These are phyloP conservation scores for Nepenthes mirabilis DNA, from an alignment of 148 eudicot genomes.

Conservation along the genomic window DNA sequence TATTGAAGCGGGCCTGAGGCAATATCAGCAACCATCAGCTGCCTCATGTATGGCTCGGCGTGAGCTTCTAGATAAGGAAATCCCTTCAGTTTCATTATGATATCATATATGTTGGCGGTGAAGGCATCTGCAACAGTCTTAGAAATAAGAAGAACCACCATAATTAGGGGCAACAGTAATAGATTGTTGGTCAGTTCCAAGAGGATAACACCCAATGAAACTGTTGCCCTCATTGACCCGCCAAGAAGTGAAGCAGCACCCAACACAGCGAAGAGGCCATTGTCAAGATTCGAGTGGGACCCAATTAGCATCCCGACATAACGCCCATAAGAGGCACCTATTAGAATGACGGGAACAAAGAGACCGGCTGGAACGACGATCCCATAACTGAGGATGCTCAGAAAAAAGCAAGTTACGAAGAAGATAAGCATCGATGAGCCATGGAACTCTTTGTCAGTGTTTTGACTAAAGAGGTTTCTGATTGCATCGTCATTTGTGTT, in stretches of 20 bases:
- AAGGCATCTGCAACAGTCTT: conserved; percentile 86
- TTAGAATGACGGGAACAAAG: conserved; percentile 76
- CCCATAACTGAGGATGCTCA: conserved; percentile 75
- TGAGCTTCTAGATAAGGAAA: conserved; percentile 78
- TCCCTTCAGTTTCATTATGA: conserved; percentile 69
- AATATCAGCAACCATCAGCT: conserved; percentile 67
- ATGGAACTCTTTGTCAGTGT: conserved; percentile 74
- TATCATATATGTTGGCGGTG: conserved; percentile 58
- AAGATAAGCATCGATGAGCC: conserved; percentile 48
- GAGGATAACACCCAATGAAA: conserved; percentile 76
- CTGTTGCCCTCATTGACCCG: conserved; percentile 93
- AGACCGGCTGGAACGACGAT: conserved; percentile 80
- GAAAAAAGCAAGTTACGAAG: conserved; percentile 63
- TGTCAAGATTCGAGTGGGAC: conserved; percentile 52
- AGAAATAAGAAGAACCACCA: conserved; percentile 80
- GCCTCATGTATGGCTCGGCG: conserved; percentile 94
- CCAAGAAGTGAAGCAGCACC: conserved; percentile 91
- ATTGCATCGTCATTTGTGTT: conserved; percentile 93
- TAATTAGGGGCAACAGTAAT: conserved; percentile 58
- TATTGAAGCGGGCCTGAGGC: conserved; percentile 67
- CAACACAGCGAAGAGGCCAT: conserved; percentile 83
- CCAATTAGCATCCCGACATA: conserved; percentile 64
- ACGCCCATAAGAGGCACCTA: conserved; percentile 88
- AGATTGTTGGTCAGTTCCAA: conserved; percentile 82
- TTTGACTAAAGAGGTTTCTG: conserved; percentile 72